Base-by-base conservation (phyloP, 306 rosid genomes). In the Cicer cuneatum region DNA sequence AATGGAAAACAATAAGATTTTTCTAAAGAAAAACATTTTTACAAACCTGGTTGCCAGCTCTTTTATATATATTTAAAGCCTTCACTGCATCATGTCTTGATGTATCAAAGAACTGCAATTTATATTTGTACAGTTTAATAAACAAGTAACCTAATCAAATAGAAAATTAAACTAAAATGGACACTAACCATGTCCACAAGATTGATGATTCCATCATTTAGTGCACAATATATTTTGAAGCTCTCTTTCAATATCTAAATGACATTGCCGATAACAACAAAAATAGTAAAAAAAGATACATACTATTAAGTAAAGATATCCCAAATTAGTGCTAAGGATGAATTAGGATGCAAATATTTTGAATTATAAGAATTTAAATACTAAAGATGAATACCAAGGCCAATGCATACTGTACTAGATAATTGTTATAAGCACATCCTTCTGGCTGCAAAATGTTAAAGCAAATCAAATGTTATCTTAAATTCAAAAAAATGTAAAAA, bases 151-250 rank as follows among this genome's bases (percentile, higher is more conserved):
- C 10, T 48, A 10, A 48, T 37, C 48, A 72, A 78, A 61, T 37
- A 11, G 64, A 6, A 10, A 16, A 39, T 10, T 64, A 74, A 73
- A 64, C 24, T 24, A 37, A 79, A 58, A 69, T 52, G 40, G 51
- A 39, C 39, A 84, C 64, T 92, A 95, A 95, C 99, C 99, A 92
- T 78, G 80, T 95, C 98, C 81, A 94, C 98, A 1, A 94, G 98
- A 82, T 90, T 94, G 83, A 94, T 91, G 56, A 94, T 91, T 77
- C 99, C 99, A 42, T 95, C 99, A 69, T 95, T 95, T 73, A 95
- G 83, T 39, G 98, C 96, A 80, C 99, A 95, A 53, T 95, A 95
- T 80, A 94, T 81, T 82, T 95, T 95, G 81, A 95, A 95, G 89
- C 99, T 95, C 83, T 95, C 99, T 87, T 95, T 95, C 82, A 95